These are phyloP conservation scores for Rhododendron mucronatum DNA, from an alignment of 148 eudicot genomes.

Conservation along the genomic window DNA sequence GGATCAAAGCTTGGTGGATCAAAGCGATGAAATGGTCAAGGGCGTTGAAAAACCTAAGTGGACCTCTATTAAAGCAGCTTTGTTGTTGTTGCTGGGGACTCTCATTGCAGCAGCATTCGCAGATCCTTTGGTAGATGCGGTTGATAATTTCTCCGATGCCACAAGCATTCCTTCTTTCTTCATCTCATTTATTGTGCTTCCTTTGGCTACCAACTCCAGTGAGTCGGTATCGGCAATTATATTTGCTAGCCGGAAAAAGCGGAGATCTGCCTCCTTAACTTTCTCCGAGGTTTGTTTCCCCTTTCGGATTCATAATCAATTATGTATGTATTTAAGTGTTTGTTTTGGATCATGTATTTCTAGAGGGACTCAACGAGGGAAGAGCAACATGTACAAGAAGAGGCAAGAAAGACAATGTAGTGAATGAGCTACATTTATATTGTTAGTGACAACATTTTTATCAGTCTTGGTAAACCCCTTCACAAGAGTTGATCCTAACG, in stretches of 20 bases:
- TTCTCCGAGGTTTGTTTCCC: slow-evolving; percentile 35
- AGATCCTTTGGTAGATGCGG: slow-evolving; percentile 53
- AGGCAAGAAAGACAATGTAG: neutral
- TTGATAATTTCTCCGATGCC: slow-evolving; percentile 40
- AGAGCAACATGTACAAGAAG: neutral
- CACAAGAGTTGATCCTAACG: neutral
- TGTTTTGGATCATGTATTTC: neutral
- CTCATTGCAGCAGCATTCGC: slow-evolving; percentile 41
- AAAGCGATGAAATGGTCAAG: slow-evolving; percentile 28
- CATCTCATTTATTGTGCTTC: slow-evolving; percentile 41
- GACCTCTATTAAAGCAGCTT: slow-evolving; percentile 25
- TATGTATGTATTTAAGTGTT: neutral
- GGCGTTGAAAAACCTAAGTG: slow-evolving; percentile 20
- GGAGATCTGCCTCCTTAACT: slow-evolving; percentile 38
- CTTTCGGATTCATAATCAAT: neutral
- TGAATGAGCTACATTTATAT: neutral
- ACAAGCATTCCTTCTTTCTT: slow-evolving; percentile 47
- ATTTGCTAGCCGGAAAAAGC: slow-evolving; percentile 29
- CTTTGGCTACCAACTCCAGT: slow-evolving; percentile 43
- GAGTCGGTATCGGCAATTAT: slow-evolving; percentile 37
- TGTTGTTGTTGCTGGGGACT: slow-evolving; percentile 31
- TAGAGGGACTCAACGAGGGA: neutral
- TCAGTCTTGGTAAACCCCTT: neutral
- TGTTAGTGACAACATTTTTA: neutral
- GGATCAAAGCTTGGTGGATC: slow-evolving; percentile 27